A percentile compares a stretch with the other conserved stretches of the same genome.
Evolutionary conservation across 1,139 yeast genomes (phyloP).

Genomic region (Candida sp.): DNA sequence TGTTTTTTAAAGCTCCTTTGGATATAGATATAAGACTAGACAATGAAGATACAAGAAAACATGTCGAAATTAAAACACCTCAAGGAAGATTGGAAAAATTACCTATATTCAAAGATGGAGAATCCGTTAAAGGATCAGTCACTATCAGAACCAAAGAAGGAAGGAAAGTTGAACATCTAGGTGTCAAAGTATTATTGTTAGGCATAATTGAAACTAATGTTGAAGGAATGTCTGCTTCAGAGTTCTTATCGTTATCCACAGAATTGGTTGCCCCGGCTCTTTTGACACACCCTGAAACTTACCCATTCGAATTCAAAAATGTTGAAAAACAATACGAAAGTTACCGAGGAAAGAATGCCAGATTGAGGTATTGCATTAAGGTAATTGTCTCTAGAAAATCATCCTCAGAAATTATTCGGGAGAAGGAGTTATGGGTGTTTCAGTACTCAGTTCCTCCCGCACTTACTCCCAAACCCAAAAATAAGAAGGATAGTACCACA

Average conservation of each 20-base stretch:
- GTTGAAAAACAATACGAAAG: conserved; percentile 95
- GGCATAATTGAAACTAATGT: conserved; percentile 73
- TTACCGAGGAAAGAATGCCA: conserved; percentile 83
- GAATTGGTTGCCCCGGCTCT: conserved; percentile 93
- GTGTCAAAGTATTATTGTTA: conserved; percentile 82
- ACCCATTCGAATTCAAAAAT: conserved; percentile 83
- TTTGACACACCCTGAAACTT: conserved; percentile 79
- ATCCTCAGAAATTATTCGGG: conserved; percentile 68
- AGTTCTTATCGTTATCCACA: conserved; percentile 83
- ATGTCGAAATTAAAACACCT: conserved; percentile 62
- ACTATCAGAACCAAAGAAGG: conserved; percentile 90
- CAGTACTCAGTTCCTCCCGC: conserved; percentile 30
- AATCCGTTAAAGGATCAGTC: conserved; percentile 81
- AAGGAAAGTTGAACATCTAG: conserved; percentile 82
- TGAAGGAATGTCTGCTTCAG: conserved; percentile 55
- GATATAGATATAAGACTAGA: conserved; percentile 90
- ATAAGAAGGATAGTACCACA: conserved; percentile 26
- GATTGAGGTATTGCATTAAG: conserved; percentile 74
- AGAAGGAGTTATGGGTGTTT: conserved; percentile 84
- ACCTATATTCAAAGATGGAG: conserved; percentile 90
- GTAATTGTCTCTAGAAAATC: conserved; percentile 83
- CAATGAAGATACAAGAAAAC: conserved; percentile 74
- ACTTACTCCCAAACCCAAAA: conserved; percentile 3
- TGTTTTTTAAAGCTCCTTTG: conserved; percentile 85
- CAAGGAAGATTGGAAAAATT: conserved; percentile 71